phyloP scores from a whole-genome alignment of 2,329 filamentous ascomycete genomes.

The Calonectria henricotiae region DNA sequence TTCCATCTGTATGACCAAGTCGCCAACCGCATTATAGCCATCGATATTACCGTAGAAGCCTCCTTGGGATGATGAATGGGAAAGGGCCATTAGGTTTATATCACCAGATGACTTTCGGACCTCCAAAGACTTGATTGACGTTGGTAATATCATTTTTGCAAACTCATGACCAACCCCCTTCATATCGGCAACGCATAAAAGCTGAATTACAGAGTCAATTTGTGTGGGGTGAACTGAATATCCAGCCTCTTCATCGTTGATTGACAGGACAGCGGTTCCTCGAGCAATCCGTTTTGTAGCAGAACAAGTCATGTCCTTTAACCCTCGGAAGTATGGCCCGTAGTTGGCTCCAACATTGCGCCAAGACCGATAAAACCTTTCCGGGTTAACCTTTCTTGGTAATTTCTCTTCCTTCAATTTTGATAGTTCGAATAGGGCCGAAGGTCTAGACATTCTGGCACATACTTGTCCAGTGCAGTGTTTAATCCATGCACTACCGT shows the following conservation, averaged over 20 bases:
- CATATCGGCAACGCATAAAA: conserved; percentile 26
- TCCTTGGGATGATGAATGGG: neutral
- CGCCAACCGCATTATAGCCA: neutral
- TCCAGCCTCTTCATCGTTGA: conserved; percentile 24
- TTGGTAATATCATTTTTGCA: conserved; percentile 34
- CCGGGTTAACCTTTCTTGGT: neutral
- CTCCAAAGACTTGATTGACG: conserved; percentile 28
- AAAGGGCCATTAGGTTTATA: conserved; percentile 16
- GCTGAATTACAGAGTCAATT: conserved; percentile 35
- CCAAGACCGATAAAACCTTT: conserved; percentile 19
- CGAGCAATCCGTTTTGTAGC: neutral
- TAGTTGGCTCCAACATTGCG: conserved; percentile 16
- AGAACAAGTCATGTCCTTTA: neutral
- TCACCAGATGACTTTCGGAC: conserved; percentile 24
- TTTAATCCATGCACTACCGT: conserved; percentile 48
- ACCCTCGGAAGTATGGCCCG: conserved; percentile 2
- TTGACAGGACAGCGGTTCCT: conserved; percentile 21
- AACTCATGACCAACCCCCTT: conserved; percentile 27
- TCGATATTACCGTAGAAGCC: neutral
- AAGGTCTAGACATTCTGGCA: neutral
- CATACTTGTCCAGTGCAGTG: conserved; percentile 43
- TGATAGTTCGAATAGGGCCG: neutral
- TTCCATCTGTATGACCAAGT: conserved; percentile 26
- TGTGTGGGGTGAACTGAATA: conserved; percentile 38
- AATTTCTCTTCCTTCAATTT: neutral